Evolutionary conservation across 2,329 filamentous ascomycete species (phyloP).

Genomic region (Arachnomyces sp.): DNA sequence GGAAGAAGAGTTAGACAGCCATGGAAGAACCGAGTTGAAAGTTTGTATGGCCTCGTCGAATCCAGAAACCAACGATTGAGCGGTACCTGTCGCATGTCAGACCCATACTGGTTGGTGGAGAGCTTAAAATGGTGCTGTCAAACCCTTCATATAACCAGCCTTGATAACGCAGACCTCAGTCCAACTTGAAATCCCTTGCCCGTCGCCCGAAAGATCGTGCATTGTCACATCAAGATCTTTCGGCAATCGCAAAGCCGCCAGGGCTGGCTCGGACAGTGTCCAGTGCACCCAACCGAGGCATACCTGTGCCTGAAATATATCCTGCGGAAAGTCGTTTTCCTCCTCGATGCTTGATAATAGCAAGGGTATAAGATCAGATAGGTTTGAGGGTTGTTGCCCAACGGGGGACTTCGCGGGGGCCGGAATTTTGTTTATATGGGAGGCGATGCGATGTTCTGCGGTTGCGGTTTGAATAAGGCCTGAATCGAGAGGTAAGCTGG

Average conservation of each 20-base stretch:
- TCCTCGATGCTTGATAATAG: slow-evolving; percentile 49
- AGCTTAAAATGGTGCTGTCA: slow-evolving; percentile 21
- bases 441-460: slow-evolving; percentile 59
- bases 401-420: slow-evolving; percentile 22
- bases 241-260: slow-evolving; percentile 57
- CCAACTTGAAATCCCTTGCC: slow-evolving; percentile 58
- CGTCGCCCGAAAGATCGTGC: slow-evolving; percentile 45
- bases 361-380: slow-evolving; percentile 33
- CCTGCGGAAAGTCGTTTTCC: slow-evolving; percentile 47
- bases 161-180: slow-evolving; percentile 76
- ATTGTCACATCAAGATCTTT: slow-evolving; percentile 53
- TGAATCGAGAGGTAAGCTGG: slow-evolving; percentile 27
- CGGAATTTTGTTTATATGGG: slow-evolving; percentile 35
- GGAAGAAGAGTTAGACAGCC: slow-evolving; percentile 39
- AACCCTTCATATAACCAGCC: slow-evolving; percentile 68
- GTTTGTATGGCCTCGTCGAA: slow-evolving; percentile 55
- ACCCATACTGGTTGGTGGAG: too few relatives aligned
- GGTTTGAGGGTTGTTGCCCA: slow-evolving; percentile 20
- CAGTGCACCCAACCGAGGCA: slow-evolving; percentile 83
- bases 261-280: slow-evolving; percentile 60
- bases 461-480: slow-evolving; percentile 64
- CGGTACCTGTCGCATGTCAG: slow-evolving; percentile 31
- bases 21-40: slow-evolving; percentile 59
- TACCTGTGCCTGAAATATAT: slow-evolving; percentile 68
- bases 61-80: slow-evolving; percentile 37